These are phyloP conservation scores for Penicillium bovifimosum DNA, from an alignment of 495 filamentous ascomycete species.

Conservation along the genomic window DNA sequence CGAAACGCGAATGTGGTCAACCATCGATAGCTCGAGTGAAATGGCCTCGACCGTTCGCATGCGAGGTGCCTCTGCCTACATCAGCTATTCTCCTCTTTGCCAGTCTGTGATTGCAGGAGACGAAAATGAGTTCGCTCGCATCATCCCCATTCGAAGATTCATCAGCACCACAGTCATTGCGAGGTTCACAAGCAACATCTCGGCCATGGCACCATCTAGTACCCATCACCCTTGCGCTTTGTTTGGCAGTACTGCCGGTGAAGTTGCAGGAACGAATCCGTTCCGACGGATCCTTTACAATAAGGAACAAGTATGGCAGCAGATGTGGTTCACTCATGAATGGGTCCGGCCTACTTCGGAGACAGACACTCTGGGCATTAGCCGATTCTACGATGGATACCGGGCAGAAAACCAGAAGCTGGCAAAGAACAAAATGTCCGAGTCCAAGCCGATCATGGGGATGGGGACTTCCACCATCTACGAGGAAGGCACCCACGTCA, in stretches of 20 bases:
- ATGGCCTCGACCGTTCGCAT: slow-evolving; percentile 45
- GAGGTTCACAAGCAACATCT: slow-evolving; percentile 34
- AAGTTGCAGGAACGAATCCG: slow-evolving; percentile 51
- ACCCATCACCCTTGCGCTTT: slow-evolving; percentile 50
- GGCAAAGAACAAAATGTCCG: slow-evolving; percentile 27
- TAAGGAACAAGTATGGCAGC: slow-evolving; percentile 52
- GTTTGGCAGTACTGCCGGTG: slow-evolving; percentile 52
- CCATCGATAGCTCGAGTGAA: slow-evolving; percentile 46
- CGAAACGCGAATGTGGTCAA: slow-evolving; percentile 51
- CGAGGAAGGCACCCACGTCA: slow-evolving; percentile 54
- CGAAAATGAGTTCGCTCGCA: slow-evolving; percentile 51
- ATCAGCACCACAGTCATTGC: slow-evolving; percentile 43
- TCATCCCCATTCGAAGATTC: slow-evolving; percentile 51
- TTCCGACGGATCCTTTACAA: slow-evolving; percentile 47
- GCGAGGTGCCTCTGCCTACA: slow-evolving; percentile 41
- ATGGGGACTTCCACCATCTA: slow-evolving; percentile 45
- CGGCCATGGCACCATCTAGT: slow-evolving; percentile 38
- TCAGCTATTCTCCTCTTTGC: slow-evolving; percentile 53
- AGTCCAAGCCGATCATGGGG: slow-evolving; percentile 32
- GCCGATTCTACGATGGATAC: slow-evolving; percentile 56
- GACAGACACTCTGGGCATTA: slow-evolving; percentile 34
- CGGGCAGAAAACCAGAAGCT: slow-evolving; percentile 41
- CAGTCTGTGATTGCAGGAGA: slow-evolving; percentile 52
- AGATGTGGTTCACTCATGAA: slow-evolving; percentile 59
- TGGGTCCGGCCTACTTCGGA: slow-evolving; percentile 38